Evolutionary conservation across 2,329 filamentous ascomycete genomes (phyloP), one percentile per base, ranked within the genome.

Genomic region (Knoxdaviesia capensis): DNA sequence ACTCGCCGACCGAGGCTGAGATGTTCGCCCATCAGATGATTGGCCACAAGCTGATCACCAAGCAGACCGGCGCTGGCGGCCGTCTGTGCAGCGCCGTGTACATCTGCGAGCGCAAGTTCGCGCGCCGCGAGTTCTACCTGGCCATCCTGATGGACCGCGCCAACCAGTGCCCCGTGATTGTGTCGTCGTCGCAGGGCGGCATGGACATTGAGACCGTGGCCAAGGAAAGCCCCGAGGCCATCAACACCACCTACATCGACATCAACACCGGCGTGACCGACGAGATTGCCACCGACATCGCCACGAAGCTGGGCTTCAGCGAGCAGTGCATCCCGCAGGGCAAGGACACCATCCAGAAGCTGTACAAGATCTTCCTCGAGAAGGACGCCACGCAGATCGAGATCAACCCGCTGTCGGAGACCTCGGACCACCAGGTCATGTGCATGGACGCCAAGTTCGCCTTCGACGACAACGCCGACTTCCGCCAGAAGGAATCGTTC

Each of bases 1-100:
- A 96, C 76, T 96, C 88, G 69, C 84, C 90, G 46, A 87, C 86
- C 54, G 76, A 80, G 71, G 90, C 90, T 58, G 82, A 85, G 71
- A 94, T 96, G 77, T 94, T 98, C 60, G 88, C 90, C 53, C 75
- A 88, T 53, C 87, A 98, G 71, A 98, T 98, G 90, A 96, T 98
- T 64, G 90, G 90, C 59, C 88, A 98, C 70, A 94, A 94, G 68
- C 85, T 98, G 64, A 76, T 98, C 66, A 98, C 90, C 63, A 98
- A 98, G 77, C 90, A 98, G 72, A 98, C 90, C 45, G 90, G 90
- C 61, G 84, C 88, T 53, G 74, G 65, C 53, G 90, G 90, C 58
- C 85, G 90, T 61, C 76, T 93, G 60, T 98, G 90, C 75, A 96
- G 83, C 65, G 75, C 87, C 49, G 90, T 98, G 59, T 96, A 93